Base-by-base conservation (phyloP, 768 basidiomycete species). In the Russula sp. region DNA sequence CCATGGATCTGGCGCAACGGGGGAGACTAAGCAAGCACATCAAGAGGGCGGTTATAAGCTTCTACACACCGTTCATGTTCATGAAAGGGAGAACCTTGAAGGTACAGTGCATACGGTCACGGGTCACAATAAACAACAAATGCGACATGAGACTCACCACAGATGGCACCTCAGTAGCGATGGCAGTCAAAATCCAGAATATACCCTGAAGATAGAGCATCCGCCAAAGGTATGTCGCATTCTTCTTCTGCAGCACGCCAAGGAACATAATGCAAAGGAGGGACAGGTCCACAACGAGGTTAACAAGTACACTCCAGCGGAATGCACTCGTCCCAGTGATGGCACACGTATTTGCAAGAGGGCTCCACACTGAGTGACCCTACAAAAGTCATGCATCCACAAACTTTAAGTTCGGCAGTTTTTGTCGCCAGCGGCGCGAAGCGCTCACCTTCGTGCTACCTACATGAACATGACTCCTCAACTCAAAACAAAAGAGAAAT, bases 191-290 rank as follows among this genome's bases (percentile, higher is more conserved):
- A 13, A 65, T 63, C 64, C 64, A 65, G 29, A 57, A 63, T 10
- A 65, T 48, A 14, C 62, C 53, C 18, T 65, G 65, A 45, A 65
- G 14, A 49, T 64, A 65, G 35, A 65, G 58, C 65, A 65, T 59
- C 39, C 58, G 56, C 65, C 65, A 65, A 13, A 65, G 65, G 52
- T 47, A 43, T 1, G 65, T 65, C 20, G 56, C 56, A 29, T 65
- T 65, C 52, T 55, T 58, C 53, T 65, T 65, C 0, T 41, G 39
- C 18, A 65, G 22, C 7, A 65, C 65, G n/a, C 65, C 65, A 16
- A 56, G 2, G 20, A 65, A 58, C 65, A 65, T 65, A 20, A 65
- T 55, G 48, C 46, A 41, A 4, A 65, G 52, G 20, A 65, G 54
- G 0, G 61, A 51, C 35, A 64, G 36, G 56, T 65, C 65, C n/a